These are phyloP conservation scores for Aspergillus brunneoviolaceus DNA, from an alignment of 2,329 filamentous ascomycete species.

Conservation along the genomic window DNA sequence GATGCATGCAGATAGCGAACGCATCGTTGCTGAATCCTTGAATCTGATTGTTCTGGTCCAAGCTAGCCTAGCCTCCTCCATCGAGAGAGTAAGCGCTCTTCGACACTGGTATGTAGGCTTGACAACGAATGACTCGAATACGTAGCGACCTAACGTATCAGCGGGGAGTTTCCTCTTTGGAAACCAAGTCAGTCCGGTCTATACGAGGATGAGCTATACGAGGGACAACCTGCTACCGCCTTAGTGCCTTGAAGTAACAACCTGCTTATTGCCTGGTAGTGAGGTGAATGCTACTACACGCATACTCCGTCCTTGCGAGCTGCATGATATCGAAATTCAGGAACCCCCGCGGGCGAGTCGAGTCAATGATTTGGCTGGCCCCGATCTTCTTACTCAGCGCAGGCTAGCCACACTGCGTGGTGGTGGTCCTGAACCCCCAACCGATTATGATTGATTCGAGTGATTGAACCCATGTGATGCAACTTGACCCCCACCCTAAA, in stretches of 20 bases:
- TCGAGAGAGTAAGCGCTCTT: neutral
- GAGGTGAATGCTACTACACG: too few species aligned
- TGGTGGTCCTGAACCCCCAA: conserved; percentile 6
- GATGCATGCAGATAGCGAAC: neutral
- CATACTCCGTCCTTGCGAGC: too few species aligned
- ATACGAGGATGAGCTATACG: neutral
- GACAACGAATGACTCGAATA: neutral
- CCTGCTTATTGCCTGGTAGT: too few species aligned
- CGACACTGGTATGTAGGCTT: neutral
- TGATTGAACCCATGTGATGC: conserved; percentile 5
- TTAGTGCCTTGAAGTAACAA: neutral
- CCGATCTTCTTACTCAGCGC: conserved; percentile 5
- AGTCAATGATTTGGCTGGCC: neutral
- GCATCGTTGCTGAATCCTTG: too few species aligned
- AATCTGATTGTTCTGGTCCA: neutral
- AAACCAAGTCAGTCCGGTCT: too few species aligned
- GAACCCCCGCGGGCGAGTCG: neutral
- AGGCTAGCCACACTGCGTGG: neutral
- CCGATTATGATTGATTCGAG: neutral
- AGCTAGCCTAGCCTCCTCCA: neutral
- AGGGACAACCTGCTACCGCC: neutral
- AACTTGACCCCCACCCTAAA: conserved; percentile 33
- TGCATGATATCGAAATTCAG: too few species aligned
- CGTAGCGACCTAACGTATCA: too few species aligned
- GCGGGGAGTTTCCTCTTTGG: neutral